phyloP scores from a whole-genome alignment of 768 basidiomycete genomes.

The Rhizopogon vinicolor region DNA sequence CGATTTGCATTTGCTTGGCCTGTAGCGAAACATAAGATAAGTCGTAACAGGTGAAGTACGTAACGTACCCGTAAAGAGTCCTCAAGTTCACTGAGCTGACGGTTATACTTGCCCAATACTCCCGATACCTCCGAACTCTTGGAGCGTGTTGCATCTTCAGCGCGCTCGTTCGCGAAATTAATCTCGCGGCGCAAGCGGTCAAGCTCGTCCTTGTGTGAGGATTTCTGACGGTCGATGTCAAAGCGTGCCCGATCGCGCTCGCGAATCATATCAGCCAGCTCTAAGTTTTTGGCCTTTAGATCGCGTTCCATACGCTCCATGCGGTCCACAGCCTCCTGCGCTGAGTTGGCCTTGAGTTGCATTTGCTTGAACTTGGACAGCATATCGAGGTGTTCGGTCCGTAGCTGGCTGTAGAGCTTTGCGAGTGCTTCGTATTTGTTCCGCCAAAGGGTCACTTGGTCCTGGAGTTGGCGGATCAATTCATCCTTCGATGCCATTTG shows the following conservation, averaged over 20 bases:
- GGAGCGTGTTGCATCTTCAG: constrained; percentile 85
- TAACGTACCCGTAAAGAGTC: constrained; percentile 79
- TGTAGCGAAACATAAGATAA: constrained; percentile 28
- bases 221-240: constrained; percentile 90
- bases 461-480: constrained; percentile 90
- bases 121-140: constrained; percentile 91
- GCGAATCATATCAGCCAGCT: constrained; percentile 97
- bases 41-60: neutral
- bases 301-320: constrained; percentile 99
- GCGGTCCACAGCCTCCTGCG: constrained; percentile 94
- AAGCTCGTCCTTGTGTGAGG: constrained; percentile 91
- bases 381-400: constrained; percentile 96
- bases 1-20: constrained; percentile 96
- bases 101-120: constrained; percentile 89
- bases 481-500: constrained; percentile 94
- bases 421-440: constrained; percentile 99
- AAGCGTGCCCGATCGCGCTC: constrained; percentile 95
- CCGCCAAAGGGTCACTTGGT: constrained; percentile 95
- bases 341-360: constrained; percentile 97
- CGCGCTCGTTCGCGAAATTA: constrained; percentile 95
- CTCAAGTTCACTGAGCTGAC: constrained; percentile 95
- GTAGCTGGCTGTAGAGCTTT: constrained; percentile 96
- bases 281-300: constrained; percentile 96
- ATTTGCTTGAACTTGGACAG: constrained; percentile 95
- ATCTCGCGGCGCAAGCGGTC: constrained; percentile 91